phyloP scores from a whole-genome alignment of 768 basidiomycete species.

The Hygrocybe punicea region DNA sequence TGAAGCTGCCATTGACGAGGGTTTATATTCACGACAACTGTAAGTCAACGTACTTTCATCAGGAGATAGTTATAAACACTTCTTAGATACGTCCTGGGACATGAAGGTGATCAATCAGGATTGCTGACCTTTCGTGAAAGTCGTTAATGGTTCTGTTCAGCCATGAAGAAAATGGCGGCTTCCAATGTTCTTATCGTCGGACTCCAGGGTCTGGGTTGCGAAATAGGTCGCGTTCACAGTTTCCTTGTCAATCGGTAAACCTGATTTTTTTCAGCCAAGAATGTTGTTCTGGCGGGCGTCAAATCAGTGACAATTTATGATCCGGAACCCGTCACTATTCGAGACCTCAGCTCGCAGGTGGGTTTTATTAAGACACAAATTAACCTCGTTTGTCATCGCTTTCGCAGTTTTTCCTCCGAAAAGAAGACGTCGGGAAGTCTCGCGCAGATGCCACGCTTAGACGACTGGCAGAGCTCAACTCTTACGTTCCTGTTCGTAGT shows the following conservation, averaged over 20 bases:
- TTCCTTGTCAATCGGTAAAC: constrained; percentile 3
- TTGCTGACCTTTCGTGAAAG: neutral
- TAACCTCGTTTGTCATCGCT: constrained; percentile 14
- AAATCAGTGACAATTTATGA: constrained; percentile 96
- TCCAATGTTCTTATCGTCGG: constrained; percentile 95
- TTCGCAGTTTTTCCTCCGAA: constrained; percentile 85
- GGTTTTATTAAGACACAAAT: constrained; percentile 17
- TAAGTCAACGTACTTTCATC: constrained; percentile 42
- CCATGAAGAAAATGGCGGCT: constrained; percentile 98
- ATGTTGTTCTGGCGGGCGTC: constrained; percentile 91
- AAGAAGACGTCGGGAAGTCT: constrained; percentile 82
- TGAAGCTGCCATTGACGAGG: constrained; percentile 87
- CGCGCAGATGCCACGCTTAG: constrained; percentile 82
- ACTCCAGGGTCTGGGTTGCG: constrained; percentile 86
- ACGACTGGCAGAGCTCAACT: constrained; percentile 90
- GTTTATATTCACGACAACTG: constrained; percentile 91
- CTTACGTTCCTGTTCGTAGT: constrained; percentile 90
- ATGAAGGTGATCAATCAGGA: constrained; percentile 70
- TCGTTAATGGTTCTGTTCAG: constrained; percentile 41
- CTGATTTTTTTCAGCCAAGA: constrained; percentile 65
- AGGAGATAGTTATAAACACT: constrained; percentile 12
- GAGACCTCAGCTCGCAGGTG: constrained; percentile 92
- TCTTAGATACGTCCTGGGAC: constrained; percentile 86
- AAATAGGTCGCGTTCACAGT: constrained; percentile 62
- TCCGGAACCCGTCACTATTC: constrained; percentile 80